Evolutionary conservation across 345 rosid species (phyloP).

Genomic region (Linum lewisii): DNA sequence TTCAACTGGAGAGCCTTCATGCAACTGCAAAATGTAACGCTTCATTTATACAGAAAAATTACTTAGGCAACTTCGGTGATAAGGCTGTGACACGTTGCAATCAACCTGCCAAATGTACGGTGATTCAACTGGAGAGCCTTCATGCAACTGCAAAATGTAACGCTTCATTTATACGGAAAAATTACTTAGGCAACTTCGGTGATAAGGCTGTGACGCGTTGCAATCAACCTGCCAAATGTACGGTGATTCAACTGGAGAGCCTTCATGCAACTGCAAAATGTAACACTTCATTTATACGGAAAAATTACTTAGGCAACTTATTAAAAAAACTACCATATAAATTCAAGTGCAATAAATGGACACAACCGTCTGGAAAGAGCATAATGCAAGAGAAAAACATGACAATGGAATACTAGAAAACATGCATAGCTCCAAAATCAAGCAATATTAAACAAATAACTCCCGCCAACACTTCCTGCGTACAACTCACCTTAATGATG

Average conservation of each 20-base stretch:
- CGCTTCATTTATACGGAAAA: constrained; percentile 13
- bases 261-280: constrained; percentile 11
- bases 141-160: too few species aligned
- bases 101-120: constrained; percentile 19
- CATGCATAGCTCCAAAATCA: not conserved
- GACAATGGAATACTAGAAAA: not conserved
- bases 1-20: constrained; percentile 12
- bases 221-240: constrained; percentile 17
- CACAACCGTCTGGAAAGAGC: not conserved
- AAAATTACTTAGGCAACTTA: constrained; percentile 10
- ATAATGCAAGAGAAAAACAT: not conserved
- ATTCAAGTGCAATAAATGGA: not conserved
- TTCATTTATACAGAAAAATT: constrained; percentile 10
- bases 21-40: too few species aligned
- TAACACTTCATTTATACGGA: constrained; percentile 8
- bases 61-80: constrained; percentile 9
- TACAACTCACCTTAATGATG: not conserved
- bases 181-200: constrained; percentile 6
- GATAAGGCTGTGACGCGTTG: constrained; percentile 4
- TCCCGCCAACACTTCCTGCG: too few species aligned
- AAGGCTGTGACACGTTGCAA: not conserved
- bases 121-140: constrained; percentile 11
- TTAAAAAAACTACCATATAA: constrained; percentile 12
- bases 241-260: constrained; percentile 15
- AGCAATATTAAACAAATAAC: not conserved